A percentile compares a stretch with the other conserved stretches of the same genome.
These are phyloP conservation scores for Martiniozyma asiatica DNA, from an alignment of 1,139 yeast genomes.

Conservation along the genomic window DNA sequence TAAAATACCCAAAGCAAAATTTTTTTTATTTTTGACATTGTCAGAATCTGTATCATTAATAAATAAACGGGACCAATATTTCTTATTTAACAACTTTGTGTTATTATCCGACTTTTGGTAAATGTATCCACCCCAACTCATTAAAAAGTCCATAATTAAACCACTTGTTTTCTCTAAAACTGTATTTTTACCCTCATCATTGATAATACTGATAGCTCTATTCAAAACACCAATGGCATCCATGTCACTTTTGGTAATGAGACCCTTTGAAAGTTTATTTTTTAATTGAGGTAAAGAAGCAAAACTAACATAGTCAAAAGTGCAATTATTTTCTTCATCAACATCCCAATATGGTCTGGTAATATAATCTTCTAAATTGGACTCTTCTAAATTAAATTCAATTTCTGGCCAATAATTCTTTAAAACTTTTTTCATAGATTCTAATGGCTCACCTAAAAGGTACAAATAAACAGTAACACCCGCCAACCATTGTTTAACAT, in stretches of 20 bases:
- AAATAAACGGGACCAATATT: slow-evolving; percentile 22
- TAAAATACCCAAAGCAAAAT: slow-evolving; percentile 24
- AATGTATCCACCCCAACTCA: slow-evolving; percentile 34
- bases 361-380: slow-evolving; percentile 4
- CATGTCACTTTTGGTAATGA: too few species aligned
- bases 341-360: background rate
- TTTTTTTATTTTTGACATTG: slow-evolving; percentile 16
- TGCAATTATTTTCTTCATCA: slow-evolving; percentile 7
- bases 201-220: too few species aligned
- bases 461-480: slow-evolving; percentile 31
- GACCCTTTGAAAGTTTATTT: too few species aligned
- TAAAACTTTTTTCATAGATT: slow-evolving; percentile 23
- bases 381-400: slow-evolving; percentile 5
- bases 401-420: slow-evolving; percentile 15
- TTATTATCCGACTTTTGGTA: slow-evolving; percentile 16
- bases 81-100: slow-evolving; percentile 14
- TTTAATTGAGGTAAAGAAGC: slow-evolving; percentile 19
- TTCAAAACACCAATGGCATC: too few species aligned
- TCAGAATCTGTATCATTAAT: slow-evolving; percentile 5
- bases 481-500: slow-evolving; percentile 37
- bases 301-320: slow-evolving; percentile 20
- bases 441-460: slow-evolving; percentile 43
- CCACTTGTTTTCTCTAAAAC: slow-evolving; percentile 14
- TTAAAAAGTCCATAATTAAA: slow-evolving; percentile 19
- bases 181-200: slow-evolving; percentile 6